phyloP scores from a whole-genome alignment of 805 yeast species.

The Wickerhamiella kazuoi region DNA sequence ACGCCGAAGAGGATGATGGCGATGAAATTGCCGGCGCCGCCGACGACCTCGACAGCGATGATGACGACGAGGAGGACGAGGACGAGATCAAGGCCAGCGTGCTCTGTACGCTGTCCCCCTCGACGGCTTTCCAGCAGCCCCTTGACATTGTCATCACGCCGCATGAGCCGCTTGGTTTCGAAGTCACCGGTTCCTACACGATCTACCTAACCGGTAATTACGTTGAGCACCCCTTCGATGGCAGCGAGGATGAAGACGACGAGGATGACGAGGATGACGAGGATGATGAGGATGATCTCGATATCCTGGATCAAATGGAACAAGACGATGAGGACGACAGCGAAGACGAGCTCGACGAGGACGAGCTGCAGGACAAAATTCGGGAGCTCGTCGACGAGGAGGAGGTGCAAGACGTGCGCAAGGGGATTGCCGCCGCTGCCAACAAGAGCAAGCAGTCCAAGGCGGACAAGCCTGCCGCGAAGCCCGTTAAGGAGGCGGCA shows the following conservation, averaged over 20 bases:
- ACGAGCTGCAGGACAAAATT: conserved; percentile 15
- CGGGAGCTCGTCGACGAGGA: conserved; percentile 36
- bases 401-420: too few relatives aligned
- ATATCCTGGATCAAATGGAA: conserved; percentile 17
- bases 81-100: conserved; percentile 70
- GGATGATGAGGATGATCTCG: conserved; percentile 20
- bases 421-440: conserved; percentile 25
- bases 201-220: conserved; percentile 88
- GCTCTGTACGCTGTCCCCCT: conserved; percentile 80
- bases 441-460: conserved; percentile 20
- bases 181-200: conserved; percentile 90
- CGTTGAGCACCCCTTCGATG: conserved; percentile 88
- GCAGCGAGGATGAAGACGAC: conserved; percentile 33
- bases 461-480: conserved; percentile 5
- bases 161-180: conserved; percentile 85
- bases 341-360: conserved; percentile 37
- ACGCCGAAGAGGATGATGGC: conserved; percentile 30
- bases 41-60: conserved; percentile 32
- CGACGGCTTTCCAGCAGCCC: conserved; percentile 56
- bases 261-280: conserved; percentile 29
- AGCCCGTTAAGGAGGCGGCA: too few relatives aligned
- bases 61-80: conserved; percentile 39
- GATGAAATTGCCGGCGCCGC: conserved; percentile 26
- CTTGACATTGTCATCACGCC: conserved; percentile 80
- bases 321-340: conserved; percentile 27